Evolutionary conservation across 139 green algal genomes (phyloP), one percentile per base, ranked within the genome.

Genomic region (Tetratostichococcus sp.): DNA sequence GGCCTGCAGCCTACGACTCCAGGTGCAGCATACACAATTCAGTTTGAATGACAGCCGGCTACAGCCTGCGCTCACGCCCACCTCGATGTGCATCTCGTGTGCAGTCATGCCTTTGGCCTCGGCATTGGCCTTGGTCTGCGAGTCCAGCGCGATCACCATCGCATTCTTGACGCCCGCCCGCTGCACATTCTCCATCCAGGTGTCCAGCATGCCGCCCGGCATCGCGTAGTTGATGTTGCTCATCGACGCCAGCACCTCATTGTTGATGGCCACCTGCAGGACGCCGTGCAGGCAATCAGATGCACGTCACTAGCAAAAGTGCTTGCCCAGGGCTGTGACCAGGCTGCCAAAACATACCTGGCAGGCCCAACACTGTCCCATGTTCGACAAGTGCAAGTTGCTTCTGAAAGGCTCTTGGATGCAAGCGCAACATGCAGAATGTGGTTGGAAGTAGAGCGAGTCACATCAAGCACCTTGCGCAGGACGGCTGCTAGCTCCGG

Each of bases 121-220:
- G 0, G 75, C 86, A 58, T 75, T 68, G 16, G 26, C 67, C 69
- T 86, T 81, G 30, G 86, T 88, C 30, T 83, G 74, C 2, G 91
- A 80, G 32, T 95, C 90, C n/a, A 95, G 84, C 0, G 86, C 87
- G 21, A 94, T 80, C 1, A 95, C 86, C 74, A 95, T 82, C 25
- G 84, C 88, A 77, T 95, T 95, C 22, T 72, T 85, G 4, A 93
- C 87, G 4, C 83, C 84, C 35, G 86, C 78, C 1, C 75, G 50
- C 59, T 79, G 72, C 17, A 89, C 86, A 23, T 72, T 76, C n/a
- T 89, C 79, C 1, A 89, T 83, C 90, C 90, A 94, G 57, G 84
- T 72, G 28, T 82, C 77, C 23, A 94, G 81, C 89, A 94, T 91
- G 67, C 83, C 83, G 23, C 79, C 79, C 14, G 75, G 75, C 73